Evolutionary conservation across 257 asterid species (phyloP), one percentile per base, ranked within the genome.

Genomic region (Leptodermis oblonga): DNA sequence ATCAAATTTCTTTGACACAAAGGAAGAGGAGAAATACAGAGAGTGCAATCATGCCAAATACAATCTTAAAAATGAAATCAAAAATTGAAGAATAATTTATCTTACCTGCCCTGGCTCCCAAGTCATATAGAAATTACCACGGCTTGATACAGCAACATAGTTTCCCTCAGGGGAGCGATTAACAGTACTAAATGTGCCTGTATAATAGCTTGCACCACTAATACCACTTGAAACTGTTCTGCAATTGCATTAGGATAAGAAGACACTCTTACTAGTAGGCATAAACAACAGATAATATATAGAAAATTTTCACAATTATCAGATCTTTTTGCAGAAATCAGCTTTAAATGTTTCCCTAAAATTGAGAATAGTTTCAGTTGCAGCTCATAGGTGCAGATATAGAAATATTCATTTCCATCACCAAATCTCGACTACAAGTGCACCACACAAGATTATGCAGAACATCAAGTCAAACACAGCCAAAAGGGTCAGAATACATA

Each of bases 91-190:
- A 56, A 28, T n/a, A 51, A 4, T 43, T 37, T 72, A 84, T 76
- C 74, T 73, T 73, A 94, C 97, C 99, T 94, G 99, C 73, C 99
- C 97, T 37, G 97, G 99, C 76, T 94, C 92, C 99, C 99, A 94
- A 65, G 99, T 94, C 88, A 94, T 77, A 71, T 81, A 94, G 86
- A 94, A 94, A 88, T 93, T 93, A 59, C 99, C 99, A 51, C 99
- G 99, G 83, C 97, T 93, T 77, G 97, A 93, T 71, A 91, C 99
- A 69, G 99, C 99, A 67, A 93, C 96, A 82, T 93, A 93, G 68
- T 86, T 87, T 70, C 99, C 97, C 20, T 93, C 96, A 41, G 96
- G 97, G 60, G 99, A 93, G 76, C 99, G 96, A 74, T 87, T 91
- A 55, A 93, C 96, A 20, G 91, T 77, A 77, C 86, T 90, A 74